A percentile compares a stretch with the other conserved stretches of the same genome.
Conservation (phyloP, 2,329 filamentous ascomycete species). For the Aspergillus bombycis region DNA sequence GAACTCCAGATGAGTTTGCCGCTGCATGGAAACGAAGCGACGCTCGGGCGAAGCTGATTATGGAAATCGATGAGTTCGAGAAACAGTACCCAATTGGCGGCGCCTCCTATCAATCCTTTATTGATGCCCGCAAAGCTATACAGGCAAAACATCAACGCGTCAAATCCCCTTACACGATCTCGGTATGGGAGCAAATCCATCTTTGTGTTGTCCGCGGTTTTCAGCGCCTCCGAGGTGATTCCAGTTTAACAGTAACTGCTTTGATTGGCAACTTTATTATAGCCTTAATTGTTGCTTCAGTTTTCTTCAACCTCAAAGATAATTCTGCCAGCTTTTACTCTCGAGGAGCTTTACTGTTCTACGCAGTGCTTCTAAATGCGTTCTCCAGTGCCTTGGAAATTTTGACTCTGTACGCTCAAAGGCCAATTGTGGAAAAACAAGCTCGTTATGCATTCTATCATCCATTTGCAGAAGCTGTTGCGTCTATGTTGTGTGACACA, state of each 20-base stretch:
- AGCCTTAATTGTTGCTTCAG: conserved; percentile 16
- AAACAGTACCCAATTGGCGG: conserved; percentile 25
- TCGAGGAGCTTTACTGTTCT: conserved; percentile 15
- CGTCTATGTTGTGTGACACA: conserved; percentile 83
- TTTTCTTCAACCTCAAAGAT: conserved; percentile 17
- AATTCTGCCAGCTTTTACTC: conserved; percentile 17
- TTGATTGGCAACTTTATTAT: conserved; percentile 15
- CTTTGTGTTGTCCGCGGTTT: conserved; percentile 17
- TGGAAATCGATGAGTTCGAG: conserved; percentile 44
- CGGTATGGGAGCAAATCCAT: conserved; percentile 15
- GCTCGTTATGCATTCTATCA: conserved; percentile 85
- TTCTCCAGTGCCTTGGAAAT: conserved; percentile 18
- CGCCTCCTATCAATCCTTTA: conserved; percentile 40
- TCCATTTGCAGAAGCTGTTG: conserved; percentile 82
- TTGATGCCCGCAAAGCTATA: conserved; percentile 32
- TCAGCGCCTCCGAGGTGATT: conserved; percentile 18
- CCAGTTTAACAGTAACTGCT: conserved; percentile 12
- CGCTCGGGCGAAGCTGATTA: conserved; percentile 40
- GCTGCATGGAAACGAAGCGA: conserved; percentile 54
- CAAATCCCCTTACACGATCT: conserved; percentile 19
- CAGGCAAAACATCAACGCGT: conserved; percentile 11
- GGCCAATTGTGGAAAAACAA: conserved; percentile 91
- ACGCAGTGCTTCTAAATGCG: conserved; percentile 9
- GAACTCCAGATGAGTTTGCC: conserved; percentile 69
- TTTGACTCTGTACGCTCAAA: conserved; percentile 67